Base-by-base conservation (phyloP, 148 eudicot genomes). In the Dianthus caryophyllus region DNA sequence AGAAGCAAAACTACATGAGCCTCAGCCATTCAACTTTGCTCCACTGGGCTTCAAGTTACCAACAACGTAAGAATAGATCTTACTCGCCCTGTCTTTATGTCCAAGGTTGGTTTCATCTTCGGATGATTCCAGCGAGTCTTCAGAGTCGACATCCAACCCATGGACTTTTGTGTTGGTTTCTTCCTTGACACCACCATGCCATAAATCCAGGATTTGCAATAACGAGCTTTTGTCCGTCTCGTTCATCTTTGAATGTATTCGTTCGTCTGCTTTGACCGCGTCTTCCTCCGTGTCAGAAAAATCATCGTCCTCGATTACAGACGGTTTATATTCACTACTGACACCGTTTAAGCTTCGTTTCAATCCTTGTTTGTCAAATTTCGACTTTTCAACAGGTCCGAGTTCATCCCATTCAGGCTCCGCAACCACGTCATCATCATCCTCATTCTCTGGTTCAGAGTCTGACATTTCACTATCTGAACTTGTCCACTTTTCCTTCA, bases 321-420 rank as follows among this genome's bases (percentile, higher is more conserved):
- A 1, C 5, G 75, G 59, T 54, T 88, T 89, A 64, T 85, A 90
- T 17, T 76, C 73, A 66, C 41, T 58, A 62, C 63, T 22, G 15
- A 17, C 53, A 61, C 41, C 44, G 8, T 61, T 52, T 10, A 18
- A 31, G 36, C 43, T 64, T 13, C 9, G 43, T 12, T 73, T 75
- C 2, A n/a, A 57, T 57, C 66, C 83, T 31, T 75, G 65, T 22
- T 53, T 74, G 30, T 69, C 54, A 73, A 64, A 56, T 31, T 57
- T 52, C 10, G 69, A 41, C 55, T 64, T 56, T 41, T 69, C 72
- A 73, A 87, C 74, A 15, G 97, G 96, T 13, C 92, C 97, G 29
- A 88, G 88, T 76, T 91, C 92, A 15, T 83, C 96, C 96, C 96
- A 87, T 46, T 70, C 75, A 61, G 87, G 76, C n/a, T 80, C 87